Percentiles rank a stretch among this genome's conserved stretches.
Conservation (phyloP, 2,329 filamentous ascomycete genomes). For the Pseudocercospora eumusae region DNA sequence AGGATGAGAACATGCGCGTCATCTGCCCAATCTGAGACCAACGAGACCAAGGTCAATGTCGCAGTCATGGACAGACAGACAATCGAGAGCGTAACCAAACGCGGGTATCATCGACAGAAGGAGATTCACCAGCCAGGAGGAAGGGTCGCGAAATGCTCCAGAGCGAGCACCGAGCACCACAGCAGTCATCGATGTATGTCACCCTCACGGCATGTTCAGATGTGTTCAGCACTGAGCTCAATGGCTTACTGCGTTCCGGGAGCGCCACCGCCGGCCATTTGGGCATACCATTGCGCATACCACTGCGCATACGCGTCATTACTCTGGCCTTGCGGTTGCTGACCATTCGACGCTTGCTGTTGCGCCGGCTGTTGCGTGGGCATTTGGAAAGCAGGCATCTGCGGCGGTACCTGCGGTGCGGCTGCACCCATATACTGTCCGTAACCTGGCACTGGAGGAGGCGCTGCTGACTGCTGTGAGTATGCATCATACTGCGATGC, state of each 20-base stretch:
- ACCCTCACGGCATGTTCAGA: slow-evolving; percentile 25
- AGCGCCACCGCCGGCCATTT: slow-evolving; percentile 40
- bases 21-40: slow-evolving; percentile 13
- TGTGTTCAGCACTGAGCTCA: slow-evolving; percentile 26
- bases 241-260: slow-evolving; percentile 36
- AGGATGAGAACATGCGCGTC: slow-evolving; percentile 17
- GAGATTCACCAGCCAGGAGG: slow-evolving; percentile 11
- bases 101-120: slow-evolving; percentile 22
- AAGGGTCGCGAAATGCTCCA: background rate
- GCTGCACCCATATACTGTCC: slow-evolving; percentile 35
- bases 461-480: slow-evolving; percentile 50
- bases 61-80: slow-evolving; percentile 18
- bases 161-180: slow-evolving; percentile 1
- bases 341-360: slow-evolving; percentile 24
- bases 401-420: slow-evolving; percentile 33
- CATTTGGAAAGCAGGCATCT: slow-evolving; percentile 40
- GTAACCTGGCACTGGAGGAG: slow-evolving; percentile 34
- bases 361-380: slow-evolving; percentile 28
- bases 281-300: slow-evolving; percentile 28
- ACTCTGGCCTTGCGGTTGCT: slow-evolving; percentile 18
- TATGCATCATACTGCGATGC: slow-evolving; percentile 47
- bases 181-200: slow-evolving; percentile 29
- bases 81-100: slow-evolving; percentile 24
- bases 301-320: slow-evolving; percentile 31
- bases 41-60: slow-evolving; percentile 16